A percentile compares a stretch with the other conserved stretches of the same genome.
These are phyloP conservation scores for Saturnispora bothae DNA, from an alignment of 805 yeast genomes.

Conservation along the genomic window DNA sequence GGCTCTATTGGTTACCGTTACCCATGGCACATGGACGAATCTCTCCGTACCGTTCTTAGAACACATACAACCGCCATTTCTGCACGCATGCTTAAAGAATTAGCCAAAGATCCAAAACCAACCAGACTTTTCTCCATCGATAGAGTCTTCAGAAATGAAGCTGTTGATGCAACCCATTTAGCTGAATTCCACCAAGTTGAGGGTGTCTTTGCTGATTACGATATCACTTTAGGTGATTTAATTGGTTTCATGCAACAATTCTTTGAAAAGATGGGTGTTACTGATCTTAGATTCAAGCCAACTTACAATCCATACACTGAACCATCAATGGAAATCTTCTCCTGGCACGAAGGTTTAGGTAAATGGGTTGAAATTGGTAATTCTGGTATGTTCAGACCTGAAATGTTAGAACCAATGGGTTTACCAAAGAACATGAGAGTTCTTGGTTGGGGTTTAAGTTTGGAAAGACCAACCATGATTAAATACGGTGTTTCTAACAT, in stretches of 20 bases:
- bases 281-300: conserved; percentile 91
- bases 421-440: conserved; percentile 89
- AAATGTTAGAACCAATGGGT: conserved; percentile 98
- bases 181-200: conserved; percentile 99
- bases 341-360: conserved; percentile 87
- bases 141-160: conserved; percentile 98
- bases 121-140: conserved; percentile 90
- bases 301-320: conserved; percentile 99
- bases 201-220: conserved; percentile 96
- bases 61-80: conserved; percentile 97
- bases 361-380: conserved; percentile 99
- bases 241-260: conserved; percentile 98
- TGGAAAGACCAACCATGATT: conserved; percentile 99
- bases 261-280: conserved; percentile 95
- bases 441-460: conserved; percentile 92
- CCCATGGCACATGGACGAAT: conserved; percentile 91
- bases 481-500: conserved; percentile 92
- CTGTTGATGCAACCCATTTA: conserved; percentile 97
- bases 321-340: conserved; percentile 95
- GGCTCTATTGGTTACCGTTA: conserved; percentile 98
- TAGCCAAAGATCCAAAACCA: conserved; percentile 85
- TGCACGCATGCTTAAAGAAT: conserved; percentile 71
- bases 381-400: conserved; percentile 99
- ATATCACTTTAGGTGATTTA: conserved; percentile 88
- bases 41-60: conserved; percentile 84